phyloP scores from a whole-genome alignment of 2,329 filamentous ascomycete genomes.

The Hypoxylon sp. region DNA sequence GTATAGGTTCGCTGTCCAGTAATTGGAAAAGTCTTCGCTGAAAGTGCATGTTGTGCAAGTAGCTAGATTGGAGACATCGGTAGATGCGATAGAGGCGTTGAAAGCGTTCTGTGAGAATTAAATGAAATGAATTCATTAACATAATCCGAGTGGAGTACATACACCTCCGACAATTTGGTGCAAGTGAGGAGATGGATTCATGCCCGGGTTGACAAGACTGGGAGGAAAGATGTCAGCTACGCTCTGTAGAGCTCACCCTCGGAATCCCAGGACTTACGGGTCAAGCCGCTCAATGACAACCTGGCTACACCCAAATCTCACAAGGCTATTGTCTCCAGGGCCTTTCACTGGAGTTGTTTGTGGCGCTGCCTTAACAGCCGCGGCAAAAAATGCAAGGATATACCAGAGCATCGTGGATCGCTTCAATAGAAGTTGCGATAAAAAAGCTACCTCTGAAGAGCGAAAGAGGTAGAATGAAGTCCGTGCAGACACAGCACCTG shows the following conservation, averaged over 20 bases:
- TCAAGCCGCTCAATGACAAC: slow-evolving; percentile 45
- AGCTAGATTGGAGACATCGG: slow-evolving; percentile 52
- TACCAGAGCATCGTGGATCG: slow-evolving; percentile 44
- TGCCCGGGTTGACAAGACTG: slow-evolving; percentile 42
- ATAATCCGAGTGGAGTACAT: background rate
- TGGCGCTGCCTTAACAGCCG: slow-evolving; percentile 42
- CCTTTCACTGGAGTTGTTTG: slow-evolving; percentile 43
- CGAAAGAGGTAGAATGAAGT: background rate
- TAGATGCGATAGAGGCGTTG: slow-evolving; percentile 52
- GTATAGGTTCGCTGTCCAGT: slow-evolving; percentile 50
- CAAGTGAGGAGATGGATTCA: slow-evolving; percentile 43
- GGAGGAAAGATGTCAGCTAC: slow-evolving; percentile 19
- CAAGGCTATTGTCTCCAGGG: slow-evolving; percentile 43
- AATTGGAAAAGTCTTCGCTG: slow-evolving; percentile 50
- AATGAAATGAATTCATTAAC: background rate
- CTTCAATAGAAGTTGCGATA: background rate
- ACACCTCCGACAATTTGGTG: slow-evolving; percentile 46
- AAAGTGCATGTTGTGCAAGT: slow-evolving; percentile 58
- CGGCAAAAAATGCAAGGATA: slow-evolving; percentile 36
- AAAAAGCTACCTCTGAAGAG: background rate
- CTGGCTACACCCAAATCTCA: slow-evolving; percentile 50
- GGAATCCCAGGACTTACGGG: slow-evolving; percentile 29
- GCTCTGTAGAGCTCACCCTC: background rate
- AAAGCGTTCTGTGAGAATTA: slow-evolving; percentile 40
- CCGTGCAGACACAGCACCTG: background rate